Percentiles rank a stretch among this genome's conserved stretches.
phyloP scores from a whole-genome alignment of 148 eudicot genomes.

The Cornus controversa region DNA sequence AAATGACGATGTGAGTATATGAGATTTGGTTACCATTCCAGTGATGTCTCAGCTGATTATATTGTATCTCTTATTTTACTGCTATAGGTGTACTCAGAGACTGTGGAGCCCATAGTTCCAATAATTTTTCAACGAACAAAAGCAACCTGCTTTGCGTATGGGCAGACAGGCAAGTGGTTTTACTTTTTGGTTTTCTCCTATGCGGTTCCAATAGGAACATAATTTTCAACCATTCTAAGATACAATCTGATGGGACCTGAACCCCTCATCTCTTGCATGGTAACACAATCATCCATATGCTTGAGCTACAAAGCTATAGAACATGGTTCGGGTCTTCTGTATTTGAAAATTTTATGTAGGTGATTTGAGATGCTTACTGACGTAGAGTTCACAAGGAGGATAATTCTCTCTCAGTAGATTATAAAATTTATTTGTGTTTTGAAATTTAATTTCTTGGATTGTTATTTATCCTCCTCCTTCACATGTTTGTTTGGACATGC shows the following conservation, averaged over 20 bases:
- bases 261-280: background rate
- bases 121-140: conserved; percentile 72
- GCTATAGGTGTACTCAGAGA: conserved; percentile 62
- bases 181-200: background rate
- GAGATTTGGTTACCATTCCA: conserved; percentile 9
- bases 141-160: conserved; percentile 93
- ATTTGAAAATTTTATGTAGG: background rate
- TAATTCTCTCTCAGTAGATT: background rate
- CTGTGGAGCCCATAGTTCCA: conserved; percentile 77
- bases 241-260: background rate
- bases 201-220: background rate
- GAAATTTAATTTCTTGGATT: background rate
- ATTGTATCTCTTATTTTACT: conserved; percentile 6
- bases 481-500: background rate
- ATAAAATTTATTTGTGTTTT: background rate
- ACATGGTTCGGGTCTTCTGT: no score
- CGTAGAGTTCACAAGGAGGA: background rate
- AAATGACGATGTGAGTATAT: conserved; percentile 59
- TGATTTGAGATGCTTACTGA: no score
- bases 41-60: conserved; percentile 6
- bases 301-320: no score
- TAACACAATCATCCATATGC: background rate
- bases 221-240: background rate
- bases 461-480: background rate
- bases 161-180: conserved; percentile 68